Conservation (phyloP, 371 early-diverging fungal species). For the Apophysomyces ossiformis region DNA sequence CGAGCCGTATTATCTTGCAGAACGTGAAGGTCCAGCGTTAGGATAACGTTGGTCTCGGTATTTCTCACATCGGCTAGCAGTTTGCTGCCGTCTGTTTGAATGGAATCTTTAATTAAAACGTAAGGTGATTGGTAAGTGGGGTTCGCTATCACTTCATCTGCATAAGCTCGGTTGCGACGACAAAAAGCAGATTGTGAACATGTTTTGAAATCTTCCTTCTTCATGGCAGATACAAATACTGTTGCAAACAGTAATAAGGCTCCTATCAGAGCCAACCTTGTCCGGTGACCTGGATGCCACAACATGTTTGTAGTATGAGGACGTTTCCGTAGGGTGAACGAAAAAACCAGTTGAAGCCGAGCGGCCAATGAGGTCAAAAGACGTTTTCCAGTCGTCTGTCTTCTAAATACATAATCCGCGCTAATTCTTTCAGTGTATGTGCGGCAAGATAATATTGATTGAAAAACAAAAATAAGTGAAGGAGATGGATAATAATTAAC, state of each 20-base stretch:
- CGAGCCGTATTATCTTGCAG: slow-evolving; percentile 68
- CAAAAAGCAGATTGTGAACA: slow-evolving; percentile 92
- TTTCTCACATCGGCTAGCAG: slow-evolving; percentile 67
- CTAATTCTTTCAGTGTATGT: too few species aligned
- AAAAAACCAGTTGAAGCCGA: neutral
- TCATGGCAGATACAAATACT: slow-evolving; percentile 32
- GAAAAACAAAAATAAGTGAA: too few species aligned
- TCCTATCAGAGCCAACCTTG: neutral
- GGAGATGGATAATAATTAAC: too few species aligned
- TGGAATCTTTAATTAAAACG: slow-evolving; percentile 54
- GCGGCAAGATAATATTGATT: too few species aligned
- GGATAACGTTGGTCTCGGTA: slow-evolving; percentile 45
- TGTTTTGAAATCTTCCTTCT: slow-evolving; percentile 86
- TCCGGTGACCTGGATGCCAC: slow-evolving; percentile 5
- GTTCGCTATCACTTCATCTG: slow-evolving; percentile 60
- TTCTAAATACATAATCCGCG: too few species aligned
- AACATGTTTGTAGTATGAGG: neutral
- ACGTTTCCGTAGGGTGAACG: neutral
- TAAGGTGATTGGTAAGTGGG: slow-evolving; percentile 62
- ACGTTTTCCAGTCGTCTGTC: neutral
- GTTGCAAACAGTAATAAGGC: slow-evolving; percentile 14
- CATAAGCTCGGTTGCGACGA: slow-evolving; percentile 86
- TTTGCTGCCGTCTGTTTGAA: slow-evolving; percentile 50
- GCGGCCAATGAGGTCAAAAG: too few species aligned
- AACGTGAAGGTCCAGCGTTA: slow-evolving; percentile 55